Conservation (phyloP, 176 grass and related monocot genomes). For the Aegilops sharonensis region DNA sequence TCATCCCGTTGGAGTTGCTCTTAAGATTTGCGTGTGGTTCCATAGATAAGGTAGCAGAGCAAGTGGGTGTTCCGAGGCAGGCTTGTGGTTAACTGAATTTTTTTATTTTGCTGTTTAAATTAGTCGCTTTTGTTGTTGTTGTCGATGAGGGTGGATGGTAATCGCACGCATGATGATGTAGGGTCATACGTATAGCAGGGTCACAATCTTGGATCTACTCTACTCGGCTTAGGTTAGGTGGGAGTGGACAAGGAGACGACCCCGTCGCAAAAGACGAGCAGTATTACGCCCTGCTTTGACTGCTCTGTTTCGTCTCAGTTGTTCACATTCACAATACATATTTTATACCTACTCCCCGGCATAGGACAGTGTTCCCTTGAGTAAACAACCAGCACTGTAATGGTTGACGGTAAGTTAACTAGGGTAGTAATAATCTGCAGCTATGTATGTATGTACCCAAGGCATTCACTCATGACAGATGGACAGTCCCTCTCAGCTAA, state of each 20-base stretch:
- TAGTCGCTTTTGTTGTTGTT: background rate
- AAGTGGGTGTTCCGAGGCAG: too few species aligned
- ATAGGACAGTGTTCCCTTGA: background rate
- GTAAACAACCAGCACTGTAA: background rate
- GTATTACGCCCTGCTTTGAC: background rate
- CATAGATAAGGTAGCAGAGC: too few species aligned
- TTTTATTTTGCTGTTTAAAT: background rate
- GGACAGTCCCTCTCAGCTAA: background rate
- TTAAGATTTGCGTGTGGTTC: too few species aligned
- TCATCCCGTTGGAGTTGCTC: too few species aligned
- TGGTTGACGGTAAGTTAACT: background rate
- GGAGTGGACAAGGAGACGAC: background rate
- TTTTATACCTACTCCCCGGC: background rate
- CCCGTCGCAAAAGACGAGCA: background rate
- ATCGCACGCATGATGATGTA: conserved; percentile 3
- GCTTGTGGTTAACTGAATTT: background rate
- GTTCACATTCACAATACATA: background rate
- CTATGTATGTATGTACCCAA: background rate
- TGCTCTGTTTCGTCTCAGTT: background rate
- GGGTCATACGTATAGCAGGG: background rate
- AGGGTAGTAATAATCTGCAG: background rate
- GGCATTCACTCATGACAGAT: background rate
- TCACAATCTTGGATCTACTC: background rate
- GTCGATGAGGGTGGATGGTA: background rate
- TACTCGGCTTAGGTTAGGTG: background rate